A percentile compares a stretch with the other conserved stretches of the same genome.
Evolutionary conservation across 2,329 filamentous ascomycete species (phyloP).

Genomic region (Penicillium sclerotiorum): DNA sequence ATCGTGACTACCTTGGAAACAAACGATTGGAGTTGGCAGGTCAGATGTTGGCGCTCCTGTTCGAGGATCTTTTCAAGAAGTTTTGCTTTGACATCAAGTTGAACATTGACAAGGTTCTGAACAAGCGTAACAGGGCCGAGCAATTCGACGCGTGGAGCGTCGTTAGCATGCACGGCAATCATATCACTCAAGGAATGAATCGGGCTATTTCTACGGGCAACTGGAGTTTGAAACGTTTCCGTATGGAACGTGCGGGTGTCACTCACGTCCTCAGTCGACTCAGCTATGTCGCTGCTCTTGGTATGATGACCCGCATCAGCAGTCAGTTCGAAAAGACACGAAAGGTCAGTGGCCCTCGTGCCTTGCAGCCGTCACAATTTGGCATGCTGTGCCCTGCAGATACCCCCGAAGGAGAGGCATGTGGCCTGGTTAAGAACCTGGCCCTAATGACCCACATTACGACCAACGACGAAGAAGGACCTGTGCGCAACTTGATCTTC

Average conservation of each 20-base stretch:
- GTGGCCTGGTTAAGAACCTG: slow-evolving; percentile 95
- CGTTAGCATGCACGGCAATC: slow-evolving; percentile 79
- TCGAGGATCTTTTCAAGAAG: slow-evolving; percentile 97
- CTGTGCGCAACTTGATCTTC: slow-evolving; percentile 83
- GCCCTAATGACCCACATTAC: slow-evolving; percentile 99
- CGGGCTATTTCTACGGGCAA: slow-evolving; percentile 96
- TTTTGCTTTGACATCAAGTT: slow-evolving; percentile 87
- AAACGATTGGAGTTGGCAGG: slow-evolving; percentile 94
- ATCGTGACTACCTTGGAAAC: slow-evolving; percentile 97
- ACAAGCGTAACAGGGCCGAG: slow-evolving; percentile 86
- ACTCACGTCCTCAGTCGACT: slow-evolving; percentile 94
- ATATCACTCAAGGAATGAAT: slow-evolving; percentile 91
- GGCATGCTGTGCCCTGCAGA: slow-evolving; percentile 97
- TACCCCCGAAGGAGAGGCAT: slow-evolving; percentile 97
- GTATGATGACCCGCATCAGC: slow-evolving; percentile 99
- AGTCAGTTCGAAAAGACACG: slow-evolving; percentile 99
- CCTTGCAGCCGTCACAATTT: slow-evolving; percentile 94
- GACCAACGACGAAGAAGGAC: slow-evolving; percentile 90
- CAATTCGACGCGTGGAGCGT: slow-evolving; percentile 85
- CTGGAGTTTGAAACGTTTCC: slow-evolving; percentile 97
- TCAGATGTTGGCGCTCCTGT: slow-evolving; percentile 87
- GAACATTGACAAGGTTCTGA: slow-evolving; percentile 92
- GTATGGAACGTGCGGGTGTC: slow-evolving; percentile 96
- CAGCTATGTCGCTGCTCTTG: slow-evolving; percentile 93
- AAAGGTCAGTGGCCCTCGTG: slow-evolving; percentile 93